Base-by-base conservation (phyloP, 352 stramenopile species). In the Phytopythium chamaehyphon region DNA sequence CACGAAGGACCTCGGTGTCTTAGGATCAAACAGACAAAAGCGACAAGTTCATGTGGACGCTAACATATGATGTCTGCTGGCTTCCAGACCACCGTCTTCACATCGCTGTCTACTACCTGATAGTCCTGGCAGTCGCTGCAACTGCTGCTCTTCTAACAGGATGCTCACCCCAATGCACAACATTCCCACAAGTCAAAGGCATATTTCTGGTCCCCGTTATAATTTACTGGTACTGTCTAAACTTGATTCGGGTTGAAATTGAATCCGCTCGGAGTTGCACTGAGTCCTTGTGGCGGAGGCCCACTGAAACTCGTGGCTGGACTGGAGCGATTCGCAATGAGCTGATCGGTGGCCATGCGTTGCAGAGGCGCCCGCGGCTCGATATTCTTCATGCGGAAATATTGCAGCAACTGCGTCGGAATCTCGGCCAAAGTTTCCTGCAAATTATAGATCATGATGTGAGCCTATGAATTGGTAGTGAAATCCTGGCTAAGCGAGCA, bases 371-470 rank as follows among this genome's bases (percentile, higher is more conserved):
- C 59, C 33, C 71, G 76, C 5, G 79, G 79, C 21, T 71, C 70
- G 55, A 88, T 79, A n/a, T 67, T 63, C 24, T 72, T 74, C 54
- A 73, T 66, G 11, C 69, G 77, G 49, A 86, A 87, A 49, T 85
- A 72, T 53, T 86, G 70, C 22, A 73, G 49, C 35, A 90, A 33
- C 46, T 90, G 79, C 6, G 69, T 69, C 6, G 79, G 76, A 37
- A 90, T 86, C 45, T 90, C 79, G 3, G 76, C 72, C 46, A 90
- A 52, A 16, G 79, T 90, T 58, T 88, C 79, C 64, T 73, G 36
- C 0, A 40, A 33, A 24, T 12, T 15, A 2, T 3, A 45, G 45
- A 38, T 0, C 5, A 49, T 16, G 21, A 3, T 23, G 40, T 47
- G 26, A 47, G 40, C 9, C 18, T 8, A 1, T 23, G 36, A n/a